Conservation (phyloP, 2,329 filamentous ascomycete species). For the Colletotrichum sp. region DNA sequence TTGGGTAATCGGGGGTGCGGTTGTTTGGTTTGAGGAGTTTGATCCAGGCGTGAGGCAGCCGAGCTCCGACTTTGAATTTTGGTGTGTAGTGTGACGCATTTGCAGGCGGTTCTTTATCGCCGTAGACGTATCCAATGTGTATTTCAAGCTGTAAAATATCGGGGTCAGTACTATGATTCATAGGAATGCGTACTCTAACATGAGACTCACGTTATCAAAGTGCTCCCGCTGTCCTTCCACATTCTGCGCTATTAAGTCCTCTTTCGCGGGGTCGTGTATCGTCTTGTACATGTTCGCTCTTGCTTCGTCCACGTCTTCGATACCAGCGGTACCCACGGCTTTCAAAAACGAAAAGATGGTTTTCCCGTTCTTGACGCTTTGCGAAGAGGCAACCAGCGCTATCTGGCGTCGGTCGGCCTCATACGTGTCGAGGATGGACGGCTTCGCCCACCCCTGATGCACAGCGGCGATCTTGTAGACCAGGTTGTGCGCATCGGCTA, state of each 20-base stretch:
- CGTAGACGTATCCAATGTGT: constrained; percentile 50
- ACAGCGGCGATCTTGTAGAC: constrained; percentile 42
- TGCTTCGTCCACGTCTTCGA: constrained; percentile 29
- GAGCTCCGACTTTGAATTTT: constrained; percentile 40
- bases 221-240: constrained; percentile 44
- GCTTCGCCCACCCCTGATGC: constrained; percentile 32
- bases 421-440: constrained; percentile 39
- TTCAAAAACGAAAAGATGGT: constrained; percentile 46
- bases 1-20: constrained; percentile 17
- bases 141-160: constrained; percentile 33
- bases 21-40: neutral
- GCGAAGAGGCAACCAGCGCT: constrained; percentile 41
- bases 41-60: constrained; percentile 47
- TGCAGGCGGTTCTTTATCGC: constrained; percentile 31
- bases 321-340: constrained; percentile 37
- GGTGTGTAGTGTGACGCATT: constrained; percentile 41
- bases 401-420: constrained; percentile 40
- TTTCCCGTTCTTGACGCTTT: constrained; percentile 49
- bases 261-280: constrained; percentile 32
- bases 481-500: constrained; percentile 36
- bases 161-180: neutral
- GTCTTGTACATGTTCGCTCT: constrained; percentile 32
- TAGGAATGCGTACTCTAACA: rapidly evolving
- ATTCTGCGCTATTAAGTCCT: constrained; percentile 31
- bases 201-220: constrained; percentile 39